Evolutionary conservation across 2,329 filamentous ascomycete species (phyloP), one percentile per base, ranked within the genome.

Genomic region (Fusarium equiseti): DNA sequence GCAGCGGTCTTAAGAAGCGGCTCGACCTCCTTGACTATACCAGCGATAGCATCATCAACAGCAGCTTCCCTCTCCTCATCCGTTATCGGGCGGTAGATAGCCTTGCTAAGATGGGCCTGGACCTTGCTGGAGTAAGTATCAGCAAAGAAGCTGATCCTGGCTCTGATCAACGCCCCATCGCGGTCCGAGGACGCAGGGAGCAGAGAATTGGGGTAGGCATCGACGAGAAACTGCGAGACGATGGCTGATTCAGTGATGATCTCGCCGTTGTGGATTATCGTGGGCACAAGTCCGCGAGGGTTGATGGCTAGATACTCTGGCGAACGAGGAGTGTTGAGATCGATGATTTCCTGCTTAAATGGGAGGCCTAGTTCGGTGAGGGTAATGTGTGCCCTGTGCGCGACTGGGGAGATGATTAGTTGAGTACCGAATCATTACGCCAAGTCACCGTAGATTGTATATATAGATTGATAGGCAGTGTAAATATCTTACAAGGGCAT

Each of bases 221-320:
- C 92, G 45, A 87, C 89, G 6, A 90, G 79, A 81, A 93, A 95
- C 71, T 91, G 88, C 2, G 89, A 80, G n/a, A 95, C 89, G 67
- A 95, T 87, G 68, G 83, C 89, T 4, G 91, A 93, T 79, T 96
- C 93, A 56, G 87, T 89, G 75, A 96, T 84, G 77, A 92, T 90
- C 68, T 91, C 85, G 66, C 84, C 85, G 68, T 89, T 85, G 83
- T 91, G 91, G 26, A 87, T 86, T 59, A 96, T 81, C 0, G 89
- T 82, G 1, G 93, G 93, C 7, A 96, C 92, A 5, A 94, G 87
- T 16, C 93, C 93, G 60, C 92, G 89, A 71, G 92, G 92, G 82
- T 95, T 95, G 77, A 96, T 82, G 54, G 90, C 83, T 11, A 96
- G 86, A 77, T 95, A 96, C 84, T 90, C 92, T 40, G 87, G 83